A percentile compares a stretch with the other conserved stretches of the same genome.
Conservation (phyloP, 768 basidiomycete species). For the Flagelloscypha sp. region DNA sequence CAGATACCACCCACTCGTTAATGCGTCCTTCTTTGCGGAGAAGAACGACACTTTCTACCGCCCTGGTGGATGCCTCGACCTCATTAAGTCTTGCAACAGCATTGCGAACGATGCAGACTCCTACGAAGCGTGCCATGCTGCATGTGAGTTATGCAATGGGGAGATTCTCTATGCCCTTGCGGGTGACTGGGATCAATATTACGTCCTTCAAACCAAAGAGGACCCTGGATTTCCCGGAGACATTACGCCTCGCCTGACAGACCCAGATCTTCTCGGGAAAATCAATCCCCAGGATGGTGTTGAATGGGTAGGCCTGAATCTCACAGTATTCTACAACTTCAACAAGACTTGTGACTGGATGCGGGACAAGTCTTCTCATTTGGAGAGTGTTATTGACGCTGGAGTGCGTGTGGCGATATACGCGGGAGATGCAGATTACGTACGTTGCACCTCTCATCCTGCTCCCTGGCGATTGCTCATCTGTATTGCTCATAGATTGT, state of each 20-base stretch:
- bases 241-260: too few species aligned
- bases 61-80: constrained; percentile 41
- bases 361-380: constrained; percentile 21
- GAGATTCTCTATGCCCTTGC: constrained; percentile 44
- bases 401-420: constrained; percentile 28
- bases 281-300: too few species aligned
- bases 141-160: constrained; percentile 53
- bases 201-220: too few species aligned
- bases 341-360: constrained; percentile 32
- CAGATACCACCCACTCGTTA: constrained; percentile 51
- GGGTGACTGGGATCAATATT: constrained; percentile 50
- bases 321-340: too few species aligned
- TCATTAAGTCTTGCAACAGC: too few species aligned
- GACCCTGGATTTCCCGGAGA: too few species aligned
- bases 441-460: constrained; percentile 17
- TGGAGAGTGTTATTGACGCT: constrained; percentile 29
- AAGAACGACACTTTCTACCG: constrained; percentile 37
- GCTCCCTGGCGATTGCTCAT: background rate
- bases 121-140: constrained; percentile 43
- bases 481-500: constrained; percentile 32
- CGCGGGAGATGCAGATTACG: constrained; percentile 32
- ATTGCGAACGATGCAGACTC: constrained; percentile 34
- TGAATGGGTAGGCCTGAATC: too few species aligned
- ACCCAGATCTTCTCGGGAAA: too few species aligned
- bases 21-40: constrained; percentile 26